Base-by-base conservation (phyloP, 768 basidiomycete species). In the Infundibulicybe gibba region DNA sequence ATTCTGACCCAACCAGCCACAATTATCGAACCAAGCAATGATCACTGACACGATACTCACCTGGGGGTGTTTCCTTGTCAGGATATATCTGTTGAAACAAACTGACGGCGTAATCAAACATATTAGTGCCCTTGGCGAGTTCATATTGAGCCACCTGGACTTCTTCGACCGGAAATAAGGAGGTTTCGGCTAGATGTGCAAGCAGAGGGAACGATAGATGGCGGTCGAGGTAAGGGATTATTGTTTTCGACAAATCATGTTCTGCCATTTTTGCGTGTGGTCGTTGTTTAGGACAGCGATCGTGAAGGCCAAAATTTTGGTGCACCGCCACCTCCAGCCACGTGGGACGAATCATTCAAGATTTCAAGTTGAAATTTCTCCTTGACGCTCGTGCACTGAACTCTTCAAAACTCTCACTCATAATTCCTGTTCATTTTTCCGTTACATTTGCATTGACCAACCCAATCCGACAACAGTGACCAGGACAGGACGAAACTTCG, bases 61-160 rank as follows among this genome's bases (percentile, higher is more conserved):
- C 89, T 62, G 72, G 62, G 12, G 89, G 87, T 16, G 83, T 68
- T 55, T 82, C 73, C 43, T 88, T 67, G 41, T 83, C 84, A 0
- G 89, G 85, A 54, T 92, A 70, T 42, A 93, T 67, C 69, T 90
- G 83, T 56, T 85, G 70, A 58, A 91, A 92, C 56, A 97, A 69
- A 53, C 76, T 78, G 49, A 85, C 80, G 19, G 90, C 85, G 59
- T 95, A 99, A 66, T 95, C 94, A 49, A 95, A 86, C 94, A 98
- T 97, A 67, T 99, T 97, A 40, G 97, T 99, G 51, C 86, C 90
- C 63, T 92, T 95, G 46, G 93, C 90, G 45, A 98, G 85, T 60
- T 97, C 94, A 87, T 97, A 95, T 70, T 97, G 95, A 32, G 97
- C 95, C 34, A 82, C 71, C 48, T 84, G 82, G 48, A 98, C 79